A percentile compares a stretch with the other conserved stretches of the same genome.
Evolutionary conservation across 1,284 basidiomycete genomes (phyloP).

Genomic region (Ceratobasidium sp.): DNA sequence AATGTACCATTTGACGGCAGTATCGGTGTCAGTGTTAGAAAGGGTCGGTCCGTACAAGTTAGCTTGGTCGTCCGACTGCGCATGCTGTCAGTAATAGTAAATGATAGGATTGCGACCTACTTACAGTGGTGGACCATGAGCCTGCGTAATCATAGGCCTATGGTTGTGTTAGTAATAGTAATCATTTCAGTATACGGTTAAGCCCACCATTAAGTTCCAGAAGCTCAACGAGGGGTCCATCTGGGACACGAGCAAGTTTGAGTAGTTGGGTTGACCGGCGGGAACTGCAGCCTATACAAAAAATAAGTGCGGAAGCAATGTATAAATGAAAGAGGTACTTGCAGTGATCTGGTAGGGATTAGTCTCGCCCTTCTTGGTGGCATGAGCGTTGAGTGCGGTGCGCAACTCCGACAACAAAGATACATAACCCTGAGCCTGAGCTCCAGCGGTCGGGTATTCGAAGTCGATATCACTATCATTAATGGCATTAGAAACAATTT

Average conservation of each 20-base stretch:
- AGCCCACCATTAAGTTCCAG: constrained; percentile 91
- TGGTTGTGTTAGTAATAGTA: constrained; percentile 29
- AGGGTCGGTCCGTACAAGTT: constrained; percentile 78
- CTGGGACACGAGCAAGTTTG: constrained; percentile 73
- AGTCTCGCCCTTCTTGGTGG: constrained; percentile 69
- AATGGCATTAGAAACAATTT: not conserved
- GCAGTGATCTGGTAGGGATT: constrained; percentile 72
- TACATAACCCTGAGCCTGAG: constrained; percentile 70
- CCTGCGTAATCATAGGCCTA: constrained; percentile 85
- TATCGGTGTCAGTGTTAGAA: constrained; percentile 77
- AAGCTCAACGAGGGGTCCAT: constrained; percentile 75
- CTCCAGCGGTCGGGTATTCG: constrained; percentile 69
- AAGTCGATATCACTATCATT: constrained; percentile 74
- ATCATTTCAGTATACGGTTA: not conserved
- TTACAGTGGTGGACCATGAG: constrained; percentile 70
- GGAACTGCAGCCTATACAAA: constrained; percentile 62
- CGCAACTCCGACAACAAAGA: constrained; percentile 71
- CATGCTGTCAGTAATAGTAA: constrained; percentile 34
- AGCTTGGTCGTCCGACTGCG: constrained; percentile 80
- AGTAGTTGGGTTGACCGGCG: constrained; percentile 78
- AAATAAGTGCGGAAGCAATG: constrained; percentile 6
- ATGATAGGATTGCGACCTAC: constrained; percentile 37
- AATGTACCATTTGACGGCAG: constrained; percentile 76
- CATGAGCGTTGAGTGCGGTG: constrained; percentile 67
- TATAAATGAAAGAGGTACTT: constrained; percentile 42